Evolutionary conservation across 768 basidiomycete genomes (phyloP), one percentile per base, ranked within the genome.

Genomic region (Serendipita indica): DNA sequence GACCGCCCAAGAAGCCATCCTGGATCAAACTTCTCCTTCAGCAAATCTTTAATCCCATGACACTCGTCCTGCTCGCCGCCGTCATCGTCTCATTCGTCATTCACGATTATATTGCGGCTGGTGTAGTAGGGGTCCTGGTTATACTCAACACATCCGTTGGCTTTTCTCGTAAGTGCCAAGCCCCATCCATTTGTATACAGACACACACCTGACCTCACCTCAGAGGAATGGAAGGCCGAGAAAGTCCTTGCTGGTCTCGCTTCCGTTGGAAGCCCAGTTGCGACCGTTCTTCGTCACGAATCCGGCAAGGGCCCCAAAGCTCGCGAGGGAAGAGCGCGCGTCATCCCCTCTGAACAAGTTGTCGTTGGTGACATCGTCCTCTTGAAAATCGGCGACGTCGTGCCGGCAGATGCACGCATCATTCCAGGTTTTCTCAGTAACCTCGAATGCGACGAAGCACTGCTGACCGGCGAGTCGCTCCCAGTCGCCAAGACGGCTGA

Each of bases 1-100:
- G n/a, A n/a, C 35, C 35, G 10, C 35, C 35, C 10, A n/a, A 10
- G n/a, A 37, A 37, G 35, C 35, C 35, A n/a, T 37, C 35, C n/a
- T n/a, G 35, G n/a, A 10, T 60, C 39, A 60, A 62, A 35, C 58
- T 66, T 18, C 49, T 66, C 2, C 45, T 61, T 12, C 58, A 62
- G 3, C 65, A 66, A 41, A 56, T 66, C 57, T 73, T 74, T 25
- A 76, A 77, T 62, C 75, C 74, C 1, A 65, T 76, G 62, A 68
- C 65, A 13, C 62, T 69, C 27, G 66, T 69, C 3, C 61, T 70
- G 30, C 58, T 69, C 28, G 45, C 60, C 7, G 72, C 73, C 3
- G 69, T 80, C 66, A 75, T 75, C 3, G 70, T 81, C 6, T 78
- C 77, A 5, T 78, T 80, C 62, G 79, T 75, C 59, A 77, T 79